These are phyloP conservation scores for Thermochaetoides thermophila DNA, from an alignment of 495 filamentous ascomycete species.

Conservation along the genomic window DNA sequence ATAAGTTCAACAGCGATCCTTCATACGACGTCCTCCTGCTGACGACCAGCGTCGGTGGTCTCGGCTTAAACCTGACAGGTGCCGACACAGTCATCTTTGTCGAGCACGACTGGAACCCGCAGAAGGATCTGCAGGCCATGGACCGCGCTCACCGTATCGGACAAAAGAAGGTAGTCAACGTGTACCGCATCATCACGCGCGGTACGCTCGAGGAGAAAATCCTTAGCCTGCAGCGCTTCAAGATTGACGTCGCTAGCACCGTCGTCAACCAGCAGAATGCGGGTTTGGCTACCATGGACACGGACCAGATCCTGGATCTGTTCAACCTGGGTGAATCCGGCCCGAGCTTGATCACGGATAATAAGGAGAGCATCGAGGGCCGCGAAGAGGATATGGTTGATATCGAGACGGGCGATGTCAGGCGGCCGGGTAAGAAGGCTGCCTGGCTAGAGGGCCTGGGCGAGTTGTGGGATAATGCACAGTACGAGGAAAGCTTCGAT, in stretches of 20 bases:
- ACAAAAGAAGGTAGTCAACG: slow-evolving; percentile 98
- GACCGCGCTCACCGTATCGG: slow-evolving; percentile 96
- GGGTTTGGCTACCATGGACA: slow-evolving; percentile 86
- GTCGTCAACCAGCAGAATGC: slow-evolving; percentile 99
- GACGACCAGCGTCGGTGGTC: slow-evolving; percentile 86
- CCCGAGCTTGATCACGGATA: slow-evolving; percentile 42
- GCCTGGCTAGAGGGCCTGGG: slow-evolving; percentile 82
- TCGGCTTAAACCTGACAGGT: slow-evolving; percentile 90
- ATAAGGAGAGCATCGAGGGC: slow-evolving; percentile 35
- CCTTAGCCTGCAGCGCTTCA: slow-evolving; percentile 94
- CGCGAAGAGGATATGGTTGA: slow-evolving; percentile 91
- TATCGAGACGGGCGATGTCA: slow-evolving; percentile 74
- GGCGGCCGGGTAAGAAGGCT: slow-evolving; percentile 92
- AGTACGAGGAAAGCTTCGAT: slow-evolving; percentile 96
- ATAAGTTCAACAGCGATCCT: slow-evolving; percentile 94
- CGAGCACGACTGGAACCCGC: slow-evolving; percentile 98
- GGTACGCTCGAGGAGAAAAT: slow-evolving; percentile 99
- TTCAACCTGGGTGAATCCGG: slow-evolving; percentile 83
- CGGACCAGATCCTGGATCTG: slow-evolving; percentile 90
- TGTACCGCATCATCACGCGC: slow-evolving; percentile 91
- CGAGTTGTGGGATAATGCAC: slow-evolving; percentile 89
- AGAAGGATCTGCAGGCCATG: slow-evolving; percentile 98
- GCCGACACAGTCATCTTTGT: slow-evolving; percentile 99
- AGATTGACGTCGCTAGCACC: slow-evolving; percentile 94
- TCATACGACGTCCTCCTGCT: slow-evolving; percentile 85